Evolutionary conservation across 2,329 filamentous ascomycete genomes (phyloP), one percentile per base, ranked within the genome.

Genomic region (Pyricularia grisea): DNA sequence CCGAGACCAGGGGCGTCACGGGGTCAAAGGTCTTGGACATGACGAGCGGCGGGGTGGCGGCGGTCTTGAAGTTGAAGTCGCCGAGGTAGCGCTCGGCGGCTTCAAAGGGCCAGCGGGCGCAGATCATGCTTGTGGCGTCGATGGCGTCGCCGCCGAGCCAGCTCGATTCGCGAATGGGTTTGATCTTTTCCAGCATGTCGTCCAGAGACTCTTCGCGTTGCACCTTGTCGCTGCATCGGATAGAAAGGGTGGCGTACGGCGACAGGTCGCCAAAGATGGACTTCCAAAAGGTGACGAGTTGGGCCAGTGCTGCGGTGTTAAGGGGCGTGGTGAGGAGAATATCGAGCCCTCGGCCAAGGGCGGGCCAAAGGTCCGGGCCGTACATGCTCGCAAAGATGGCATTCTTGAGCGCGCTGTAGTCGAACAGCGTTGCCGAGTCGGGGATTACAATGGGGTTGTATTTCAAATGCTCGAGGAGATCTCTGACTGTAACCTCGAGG

Each of bases 1-100:
- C 77, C 42, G 75, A 76, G 2, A 68, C 70, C 5, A 77, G 33
- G 23, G 77, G 75, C 25, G 78, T 78, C n/a, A 73, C 71, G 1
- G 76, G 73, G 65, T 79, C 78, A 9, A 70, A 72, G 9, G 71
- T 72, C 63, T 75, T 78, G 3, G 74, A 73, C 4, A 78, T 58
- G 17, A 79, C 68, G 20, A 78, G 70, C 17, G 76, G 67, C 3
- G 76, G 75, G 30, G 73, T 71, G n/a, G n/a, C n/a, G 23, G 65
- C 70, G 2, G 76, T 77, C 65, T 73, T 74, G 65, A 72, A 73
- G 58, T 68, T 25, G 69, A 75, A 73, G 60, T 68, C 69, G 12
- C 71, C 71, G 5, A 67, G 69, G 50, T 74, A 74, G 4, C 73
- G 69, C 68, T 75, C 76, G 61, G 72, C 74, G 2, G 76, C 74